A percentile compares a stretch with the other conserved stretches of the same genome.
Evolutionary conservation across 2,329 filamentous ascomycete species (phyloP).

Genomic region (Camptophora hylomeconis): DNA sequence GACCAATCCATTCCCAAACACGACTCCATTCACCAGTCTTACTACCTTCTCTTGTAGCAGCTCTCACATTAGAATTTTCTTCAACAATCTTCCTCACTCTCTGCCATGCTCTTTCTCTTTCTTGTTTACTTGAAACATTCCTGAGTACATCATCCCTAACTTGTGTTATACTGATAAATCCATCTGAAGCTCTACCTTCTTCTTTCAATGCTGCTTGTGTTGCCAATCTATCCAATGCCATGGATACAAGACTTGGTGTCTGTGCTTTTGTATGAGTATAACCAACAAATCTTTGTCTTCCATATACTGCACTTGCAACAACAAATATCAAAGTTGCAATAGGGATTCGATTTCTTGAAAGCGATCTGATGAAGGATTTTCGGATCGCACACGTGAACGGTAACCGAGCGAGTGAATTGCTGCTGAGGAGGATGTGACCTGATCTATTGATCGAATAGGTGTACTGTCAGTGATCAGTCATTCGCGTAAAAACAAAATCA

Average conservation of each 20-base stretch:
- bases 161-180: conserved; percentile 77
- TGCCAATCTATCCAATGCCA: conserved; percentile 72
- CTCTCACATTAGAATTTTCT: conserved; percentile 82
- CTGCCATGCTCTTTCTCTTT: conserved; percentile 73
- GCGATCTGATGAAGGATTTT: conserved; percentile 33
- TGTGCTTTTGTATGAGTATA: conserved; percentile 54
- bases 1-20: conserved; percentile 58
- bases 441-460: conserved; percentile 23
- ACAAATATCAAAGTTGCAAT: conserved; percentile 33
- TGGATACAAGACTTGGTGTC: conserved; percentile 70
- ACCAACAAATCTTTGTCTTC: conserved; percentile 48
- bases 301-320: conserved; percentile 45
- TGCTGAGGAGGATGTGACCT: conserved; percentile 57
- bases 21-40: conserved; percentile 44
- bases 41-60: conserved; percentile 50
- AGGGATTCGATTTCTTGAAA: conserved; percentile 38
- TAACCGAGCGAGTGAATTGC: conserved; percentile 83
- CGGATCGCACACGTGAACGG: conserved; percentile 54
- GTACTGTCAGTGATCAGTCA: conserved; percentile 16
- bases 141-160: conserved; percentile 82
- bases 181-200: conserved; percentile 52
- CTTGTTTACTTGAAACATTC: conserved; percentile 60
- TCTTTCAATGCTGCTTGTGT: conserved; percentile 72
- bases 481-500: conserved; percentile 10
- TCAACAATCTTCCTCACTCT: conserved; percentile 76